These are phyloP conservation scores for Kentomonas sorsogonicus DNA, from an alignment of 208 protist species.

Conservation along the genomic window DNA sequence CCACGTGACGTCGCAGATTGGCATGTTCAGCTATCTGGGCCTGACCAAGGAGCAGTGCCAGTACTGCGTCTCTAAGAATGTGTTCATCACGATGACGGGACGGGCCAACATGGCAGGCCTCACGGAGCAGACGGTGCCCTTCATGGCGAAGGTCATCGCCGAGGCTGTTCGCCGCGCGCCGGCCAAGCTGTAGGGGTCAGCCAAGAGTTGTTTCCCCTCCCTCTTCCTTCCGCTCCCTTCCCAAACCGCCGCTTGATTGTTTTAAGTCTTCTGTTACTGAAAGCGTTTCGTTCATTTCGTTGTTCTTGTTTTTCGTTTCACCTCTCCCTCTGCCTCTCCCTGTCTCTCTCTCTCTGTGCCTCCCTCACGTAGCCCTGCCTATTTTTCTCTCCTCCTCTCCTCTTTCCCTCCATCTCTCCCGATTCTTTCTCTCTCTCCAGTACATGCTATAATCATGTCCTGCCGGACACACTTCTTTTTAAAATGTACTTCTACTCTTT, in stretches of 20 bases:
- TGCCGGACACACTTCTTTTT: no score
- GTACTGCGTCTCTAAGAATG: conserved; percentile 53
- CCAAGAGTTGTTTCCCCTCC: no score
- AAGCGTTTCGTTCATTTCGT: no score
- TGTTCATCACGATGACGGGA: conserved; percentile 69
- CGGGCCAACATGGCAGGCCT: conserved; percentile 83
- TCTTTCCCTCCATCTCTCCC: neutral
- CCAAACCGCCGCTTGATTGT: no score
- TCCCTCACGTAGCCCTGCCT: no score
- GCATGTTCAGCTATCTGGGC: conserved; percentile 98
- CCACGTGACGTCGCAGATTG: conserved; percentile 95
- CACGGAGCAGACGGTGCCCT: conserved; percentile 42
- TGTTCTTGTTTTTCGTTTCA: no score
- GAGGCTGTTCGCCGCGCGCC: conserved; percentile 34
- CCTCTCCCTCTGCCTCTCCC: no score
- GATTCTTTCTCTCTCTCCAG: neutral
- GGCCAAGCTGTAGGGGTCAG: neutral
- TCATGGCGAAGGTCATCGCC: conserved; percentile 64
- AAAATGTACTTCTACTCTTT: no score
- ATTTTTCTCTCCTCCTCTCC: neutral
- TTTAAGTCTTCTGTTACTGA: no score
- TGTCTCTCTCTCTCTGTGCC: no score
- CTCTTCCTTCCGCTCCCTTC: no score
- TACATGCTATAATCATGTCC: no score
- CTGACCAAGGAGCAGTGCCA: conserved; percentile 85